Conservation (phyloP, 192 early-diverging fungal genomes). For the Thamnidium elegans region DNA sequence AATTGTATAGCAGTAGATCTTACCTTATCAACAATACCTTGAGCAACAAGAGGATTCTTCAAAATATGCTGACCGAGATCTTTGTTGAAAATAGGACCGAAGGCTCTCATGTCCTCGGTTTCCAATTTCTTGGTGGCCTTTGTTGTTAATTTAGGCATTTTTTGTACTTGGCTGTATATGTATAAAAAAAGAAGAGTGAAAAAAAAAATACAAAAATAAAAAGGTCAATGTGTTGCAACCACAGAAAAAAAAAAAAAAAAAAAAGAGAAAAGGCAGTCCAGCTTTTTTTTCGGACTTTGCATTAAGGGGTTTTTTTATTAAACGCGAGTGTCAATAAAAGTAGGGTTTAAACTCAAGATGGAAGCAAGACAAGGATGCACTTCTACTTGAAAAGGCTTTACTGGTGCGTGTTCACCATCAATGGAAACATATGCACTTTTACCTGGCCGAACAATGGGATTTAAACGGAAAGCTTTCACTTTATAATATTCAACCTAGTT, state of each 20-base stretch:
- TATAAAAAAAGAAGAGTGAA: too few species aligned
- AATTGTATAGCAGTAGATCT: slow-evolving; percentile 21
- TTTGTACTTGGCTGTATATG: not conserved
- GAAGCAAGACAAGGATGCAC: slow-evolving; percentile 46
- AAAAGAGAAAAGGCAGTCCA: too few species aligned
- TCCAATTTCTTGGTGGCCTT: slow-evolving; percentile 41
- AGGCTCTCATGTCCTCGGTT: slow-evolving; percentile 44
- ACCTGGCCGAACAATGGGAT: slow-evolving; percentile 31
- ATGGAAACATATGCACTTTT: slow-evolving; percentile 45
- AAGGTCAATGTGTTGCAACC: too few species aligned
- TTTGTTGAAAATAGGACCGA: slow-evolving; percentile 96
- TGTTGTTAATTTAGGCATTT: slow-evolving; percentile 31
- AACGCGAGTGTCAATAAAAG: not conserved
- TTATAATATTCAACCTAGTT: slow-evolving; percentile 56
- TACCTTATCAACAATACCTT: slow-evolving; percentile 97
- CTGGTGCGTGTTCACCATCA: slow-evolving; percentile 55
- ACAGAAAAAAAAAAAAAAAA: too few species aligned
- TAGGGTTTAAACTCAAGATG: slow-evolving; percentile 38
- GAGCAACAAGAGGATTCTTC: slow-evolving; percentile 95
- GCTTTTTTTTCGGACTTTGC: too few species aligned
- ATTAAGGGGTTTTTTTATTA: too few species aligned
- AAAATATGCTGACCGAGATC: slow-evolving; percentile 97
- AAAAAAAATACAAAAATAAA: too few species aligned
- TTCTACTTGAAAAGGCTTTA: slow-evolving; percentile 54
- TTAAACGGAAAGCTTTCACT: slow-evolving; percentile 53